Evolutionary conservation across 441 rosid genomes (phyloP), one percentile per base, ranked within the genome.

Genomic region (Pelargonium australe): DNA sequence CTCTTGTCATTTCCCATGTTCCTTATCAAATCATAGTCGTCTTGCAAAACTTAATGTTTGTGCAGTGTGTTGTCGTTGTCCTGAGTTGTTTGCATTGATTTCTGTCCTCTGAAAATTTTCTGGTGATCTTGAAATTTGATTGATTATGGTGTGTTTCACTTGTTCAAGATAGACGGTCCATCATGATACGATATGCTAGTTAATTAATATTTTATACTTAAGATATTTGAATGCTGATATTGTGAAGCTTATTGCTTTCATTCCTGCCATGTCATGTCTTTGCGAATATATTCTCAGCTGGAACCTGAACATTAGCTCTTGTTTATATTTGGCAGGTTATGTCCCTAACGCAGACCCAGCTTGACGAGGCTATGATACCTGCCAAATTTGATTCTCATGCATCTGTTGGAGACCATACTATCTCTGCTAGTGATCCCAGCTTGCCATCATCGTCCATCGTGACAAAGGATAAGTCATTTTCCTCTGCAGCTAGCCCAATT

Each of bases 341-440:
- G 87, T 74, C 90, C 63, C 78, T 92, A 70, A 89, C 87, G n/a
- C 95, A 90, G 77, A 87, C 88, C 71, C 99, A 95, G 79, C 89
- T 90, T 71, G 96, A 95, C 65, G 97, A 90, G 77, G 96, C 95
- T 73, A 81, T 90, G 96, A 90, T 88, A 79, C 87, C 98, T 9
- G 86, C 71, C 66, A 85, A 91, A 47, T 88, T 86, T 76, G 86
- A 84, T 81, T 72, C 88, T 6, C 82, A 79, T 80, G 82, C 85
- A 77, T 77, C 98, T 73, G 78, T 78, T 81, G 93, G 86, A 76
- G 96, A 88, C 76, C 81, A 81, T 76, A 75, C 74, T 62, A 82
- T 73, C 82, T 76, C 87, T 62, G 82, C 77, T 62, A 74, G 82
- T 61, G 85, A 84, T 71, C 81, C 90, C 55, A 82, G 73, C 80